Base-by-base conservation (phyloP, 768 basidiomycete species). In the Naganishia vaughanmartiniae region DNA sequence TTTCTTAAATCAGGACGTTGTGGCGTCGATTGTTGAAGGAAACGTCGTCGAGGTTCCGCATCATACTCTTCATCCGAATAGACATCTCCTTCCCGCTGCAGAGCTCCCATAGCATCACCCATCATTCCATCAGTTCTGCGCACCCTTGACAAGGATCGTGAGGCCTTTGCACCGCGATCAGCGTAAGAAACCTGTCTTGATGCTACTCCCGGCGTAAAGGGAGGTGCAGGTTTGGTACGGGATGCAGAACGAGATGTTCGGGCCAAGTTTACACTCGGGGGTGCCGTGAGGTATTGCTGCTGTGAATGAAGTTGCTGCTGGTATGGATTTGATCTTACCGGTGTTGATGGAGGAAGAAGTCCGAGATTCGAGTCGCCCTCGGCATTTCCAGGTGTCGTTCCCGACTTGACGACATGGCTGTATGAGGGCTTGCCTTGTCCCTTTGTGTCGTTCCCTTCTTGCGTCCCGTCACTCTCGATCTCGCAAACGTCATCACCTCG, bases 251-350 rank as follows among this genome's bases (percentile, higher is more conserved):
- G 60, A 19, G 60, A 63, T 17, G 24, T 9, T 42, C 60, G 60
- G n/a, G 57, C 34, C n/a, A 31, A 33, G 39, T 24, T 63, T 36
- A 24, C 60, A 30, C 60, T 63, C 4, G 60, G 26, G 24, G 39
- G 60, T 46, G 60, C 60, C 24, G 60, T 28, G 24, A 63, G 60
- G 39, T 63, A 63, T 26, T 45, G 60, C 36, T 63, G 60, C 15
- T 63, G 60, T 51, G 24, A 4, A 15, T 51, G 19, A 1, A 26
- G 4, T 24, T 15, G 24, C 24, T 21, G 48, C 19, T 63, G 60
- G 4, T 63, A 36, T 10, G n/a, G n/a, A 21, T 33, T 58, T 15
- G 60, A 42, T 15, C 28, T 63, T 30, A 26, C 36, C 11, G 60
- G 60, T 17, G 60, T 63, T 30, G 15, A 19, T 3, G 60, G 42